A percentile compares a stretch with the other conserved stretches of the same genome.
These are phyloP conservation scores for Silene coronaria DNA, from an alignment of 179 eudicot species.

Conservation along the genomic window DNA sequence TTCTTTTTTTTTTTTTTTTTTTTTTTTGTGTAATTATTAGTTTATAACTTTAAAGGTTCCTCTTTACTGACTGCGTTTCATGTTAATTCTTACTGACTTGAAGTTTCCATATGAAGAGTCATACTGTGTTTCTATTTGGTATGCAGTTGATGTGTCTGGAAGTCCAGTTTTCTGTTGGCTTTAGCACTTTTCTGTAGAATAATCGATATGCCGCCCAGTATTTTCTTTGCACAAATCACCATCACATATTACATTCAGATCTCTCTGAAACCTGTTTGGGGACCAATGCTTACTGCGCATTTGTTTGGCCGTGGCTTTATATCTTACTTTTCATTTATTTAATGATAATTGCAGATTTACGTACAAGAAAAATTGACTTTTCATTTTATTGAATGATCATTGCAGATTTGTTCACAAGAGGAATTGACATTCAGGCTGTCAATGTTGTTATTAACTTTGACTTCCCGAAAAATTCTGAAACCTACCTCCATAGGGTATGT, in stretches of 20 bases:
- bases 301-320: not conserved
- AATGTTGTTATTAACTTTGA: slow-evolving; percentile 92
- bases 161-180: not conserved
- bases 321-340: not conserved
- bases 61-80: not conserved
- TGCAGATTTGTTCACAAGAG: slow-evolving; percentile 85
- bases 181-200: not conserved
- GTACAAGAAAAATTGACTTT: slow-evolving; percentile 71
- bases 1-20: no score
- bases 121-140: not conserved
- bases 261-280: not conserved
- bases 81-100: not conserved
- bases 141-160: not conserved
- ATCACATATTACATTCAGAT: not conserved
- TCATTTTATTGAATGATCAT: not conserved
- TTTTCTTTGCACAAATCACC: not conserved
- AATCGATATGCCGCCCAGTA: not conserved
- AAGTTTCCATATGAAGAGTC: not conserved
- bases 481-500: slow-evolving; percentile 84
- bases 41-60: not conserved
- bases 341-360: slow-evolving; percentile 50
- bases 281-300: not conserved
- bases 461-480: slow-evolving; percentile 81
- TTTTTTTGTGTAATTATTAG: no score
- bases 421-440: slow-evolving; percentile 92